Evolutionary conservation across 768 basidiomycete genomes (phyloP), one percentile per base, ranked within the genome.

Genomic region (Hemileccinum impolitum): DNA sequence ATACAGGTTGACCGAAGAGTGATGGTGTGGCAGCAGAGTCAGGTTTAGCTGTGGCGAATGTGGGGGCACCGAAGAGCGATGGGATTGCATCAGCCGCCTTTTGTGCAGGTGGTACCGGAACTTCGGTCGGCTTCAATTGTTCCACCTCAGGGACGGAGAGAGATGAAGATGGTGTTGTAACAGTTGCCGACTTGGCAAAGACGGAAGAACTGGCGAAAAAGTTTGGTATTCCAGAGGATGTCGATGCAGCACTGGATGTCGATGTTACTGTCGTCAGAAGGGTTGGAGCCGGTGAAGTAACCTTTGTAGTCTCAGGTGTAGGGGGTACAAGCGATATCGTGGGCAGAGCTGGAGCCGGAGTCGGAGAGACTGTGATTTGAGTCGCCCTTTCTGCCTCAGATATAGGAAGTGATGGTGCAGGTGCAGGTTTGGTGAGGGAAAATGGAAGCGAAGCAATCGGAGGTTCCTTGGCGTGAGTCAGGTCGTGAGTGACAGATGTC

Each of bases 381-480:
- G 59, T 26, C 9, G 55, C 38, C 45, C 55, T 55, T 12, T 52
- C 42, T 19, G 47, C 45, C 40, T 61, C 58, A 1, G 58, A 53
- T 12, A 46, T 39, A 15, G 38, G 41, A 15, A 53, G 43, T 21
- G 55, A 37, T 3, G 47, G 26, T 14, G 26, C 13, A 0, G 47
- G 47, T 14, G 60, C 51, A 30, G 74, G 54, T 56, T 72, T 75
- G n/a, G 70, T 65, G 45, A 87, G 71, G 9, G 84, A 86, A 64
- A 85, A 87, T 10, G 85, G 87, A 45, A 87, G 69, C 8, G 77
- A 70, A 26, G 72, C 39, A 45, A 86, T 80, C 0, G 85, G 85
- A n/a, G 82, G 81, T 52, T 87, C 86, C 59, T 81, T 83, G 14
- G 77, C 78, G 15, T 67, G 63, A 2, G 71, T 60, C 13, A 68